Percentiles rank a stretch among this genome's conserved stretches.
phyloP scores from a whole-genome alignment of 805 yeast species.

The Pichia ethanolica region DNA sequence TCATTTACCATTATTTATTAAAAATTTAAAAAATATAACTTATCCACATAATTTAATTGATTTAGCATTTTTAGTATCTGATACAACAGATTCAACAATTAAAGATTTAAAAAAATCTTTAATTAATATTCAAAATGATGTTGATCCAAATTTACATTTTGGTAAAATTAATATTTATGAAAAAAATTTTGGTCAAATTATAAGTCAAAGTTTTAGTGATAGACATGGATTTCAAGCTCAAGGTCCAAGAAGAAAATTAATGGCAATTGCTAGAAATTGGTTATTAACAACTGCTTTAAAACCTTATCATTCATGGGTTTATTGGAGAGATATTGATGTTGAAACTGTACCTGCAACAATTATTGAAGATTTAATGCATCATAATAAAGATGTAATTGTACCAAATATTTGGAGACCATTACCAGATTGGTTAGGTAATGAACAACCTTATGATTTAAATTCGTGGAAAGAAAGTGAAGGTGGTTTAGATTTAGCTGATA shows the following conservation, averaged over 20 bases:
- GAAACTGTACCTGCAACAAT: constrained; percentile 81
- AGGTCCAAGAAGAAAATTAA: constrained; percentile 87
- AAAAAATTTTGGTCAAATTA: constrained; percentile 87
- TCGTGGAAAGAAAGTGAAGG: constrained; percentile 85
- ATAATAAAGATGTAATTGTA: constrained; percentile 84
- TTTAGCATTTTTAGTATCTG: constrained; percentile 78
- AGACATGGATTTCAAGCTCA: constrained; percentile 95
- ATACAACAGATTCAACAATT: constrained; percentile 87
- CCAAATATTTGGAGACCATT: constrained; percentile 92
- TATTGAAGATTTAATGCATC: constrained; percentile 87
- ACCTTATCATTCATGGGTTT: constrained; percentile 93
- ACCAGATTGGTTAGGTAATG: constrained; percentile 79
- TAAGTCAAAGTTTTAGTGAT: constrained; percentile 89
- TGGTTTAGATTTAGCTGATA: constrained; percentile 67
- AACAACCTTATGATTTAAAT: constrained; percentile 78
- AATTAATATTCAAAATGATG: constrained; percentile 57
- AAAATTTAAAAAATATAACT: constrained; percentile 47
- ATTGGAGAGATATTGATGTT: constrained; percentile 98
- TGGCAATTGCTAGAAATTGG: constrained; percentile 98
- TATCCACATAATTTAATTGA: constrained; percentile 52
- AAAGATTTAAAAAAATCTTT: constrained; percentile 48
- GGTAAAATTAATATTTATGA: constrained; percentile 83
- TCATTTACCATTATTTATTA: constrained; percentile 54
- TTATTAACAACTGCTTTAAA: constrained; percentile 73
- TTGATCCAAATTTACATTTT: constrained; percentile 53